Base-by-base conservation (phyloP, 1,284 basidiomycete species). In the Rhodotorula glutinis region DNA sequence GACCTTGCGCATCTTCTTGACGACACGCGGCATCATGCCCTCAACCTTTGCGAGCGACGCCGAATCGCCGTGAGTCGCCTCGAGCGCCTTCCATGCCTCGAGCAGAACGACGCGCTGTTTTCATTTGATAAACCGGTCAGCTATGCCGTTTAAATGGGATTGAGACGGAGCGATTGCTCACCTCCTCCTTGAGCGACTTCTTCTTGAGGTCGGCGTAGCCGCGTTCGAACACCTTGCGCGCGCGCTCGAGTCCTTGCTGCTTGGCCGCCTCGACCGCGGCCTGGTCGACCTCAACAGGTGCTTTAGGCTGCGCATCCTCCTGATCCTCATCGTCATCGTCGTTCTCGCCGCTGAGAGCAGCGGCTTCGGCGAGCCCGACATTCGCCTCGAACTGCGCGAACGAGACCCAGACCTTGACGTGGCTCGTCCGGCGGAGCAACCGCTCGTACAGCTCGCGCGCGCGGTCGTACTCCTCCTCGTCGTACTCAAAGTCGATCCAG, bases 401-500 rank as follows among this genome's bases (percentile, higher is more conserved):
- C 53, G 81, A 81, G 62, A 82, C 80, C 77, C 80, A 82, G 44
- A 80, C 79, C 81, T 99, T 98, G 79, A 94, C 91, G 78, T 99
- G 95, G 0, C 91, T 91, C 69, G 92, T 96, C 63, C 90, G 83
- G 54, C 85, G 82, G 59, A 97, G 82, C 25, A 98, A 84, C 33
- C 93, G 85, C 80, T 98, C 93, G 79, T 96, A 98, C 62, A 99
- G 79, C n/a, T 84, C 83, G 40, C 94, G 83, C 2, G 91, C 89
- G 44, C 86, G 85, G 70, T 90, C 90, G 65, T 92, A 86, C 76
- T 98, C 92, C 71, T 92, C 90, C 79, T 96, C 92, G 65, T 94
- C 92, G 73, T 92, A 89, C 79, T 95, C 92, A 74, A 93, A 92
- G 80, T 98, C 95, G 80, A 98, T 92, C 79, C 93, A 98, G 7